A percentile compares a stretch with the other conserved stretches of the same genome.
phyloP scores from a whole-genome alignment of 148 eudicot species.

The Tetragonia tetragonoides region DNA sequence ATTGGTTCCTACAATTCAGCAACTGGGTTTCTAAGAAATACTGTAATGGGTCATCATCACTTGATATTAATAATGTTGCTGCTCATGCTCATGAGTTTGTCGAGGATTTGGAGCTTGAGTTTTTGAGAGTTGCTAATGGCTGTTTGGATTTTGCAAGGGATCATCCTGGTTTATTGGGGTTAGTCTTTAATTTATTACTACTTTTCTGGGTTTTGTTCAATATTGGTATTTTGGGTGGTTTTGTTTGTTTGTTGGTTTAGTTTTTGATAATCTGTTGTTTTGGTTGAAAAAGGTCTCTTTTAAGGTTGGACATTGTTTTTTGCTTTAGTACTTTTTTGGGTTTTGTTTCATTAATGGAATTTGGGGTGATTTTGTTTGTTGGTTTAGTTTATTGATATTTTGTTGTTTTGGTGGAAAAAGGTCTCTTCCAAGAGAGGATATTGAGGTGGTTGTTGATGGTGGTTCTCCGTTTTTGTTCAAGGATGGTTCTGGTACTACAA shows the following conservation, averaged over 20 bases:
- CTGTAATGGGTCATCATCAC: background rate
- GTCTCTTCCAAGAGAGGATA: conserved; percentile 64
- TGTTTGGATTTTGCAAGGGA: conserved; percentile 55
- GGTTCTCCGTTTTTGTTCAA: conserved; percentile 70
- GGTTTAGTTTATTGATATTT: background rate
- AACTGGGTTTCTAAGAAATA: conserved; percentile 20
- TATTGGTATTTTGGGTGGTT: background rate
- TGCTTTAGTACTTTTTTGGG: background rate
- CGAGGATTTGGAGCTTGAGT: conserved; percentile 37
- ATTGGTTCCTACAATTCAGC: conserved; percentile 41
- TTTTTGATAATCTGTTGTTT: too few relatives aligned
- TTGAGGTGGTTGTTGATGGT: conserved; percentile 48
- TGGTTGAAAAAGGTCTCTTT: too few relatives aligned
- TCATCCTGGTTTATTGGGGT: conserved; percentile 52
- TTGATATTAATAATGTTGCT: too few relatives aligned
- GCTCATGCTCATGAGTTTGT: conserved; percentile 33
- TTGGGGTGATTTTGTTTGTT: background rate
- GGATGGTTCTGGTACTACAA: conserved; percentile 41
- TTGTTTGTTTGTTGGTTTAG: background rate
- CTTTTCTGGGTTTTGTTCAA: background rate
- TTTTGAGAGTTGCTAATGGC: conserved; percentile 40
- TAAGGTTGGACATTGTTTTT: background rate
- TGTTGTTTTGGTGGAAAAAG: conserved; percentile 30
- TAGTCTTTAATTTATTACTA: conserved; percentile 3
- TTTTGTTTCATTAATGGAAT: background rate